These are phyloP conservation scores for Prinsepia uniflora DNA, from an alignment of 306 rosid species.

Conservation along the genomic window DNA sequence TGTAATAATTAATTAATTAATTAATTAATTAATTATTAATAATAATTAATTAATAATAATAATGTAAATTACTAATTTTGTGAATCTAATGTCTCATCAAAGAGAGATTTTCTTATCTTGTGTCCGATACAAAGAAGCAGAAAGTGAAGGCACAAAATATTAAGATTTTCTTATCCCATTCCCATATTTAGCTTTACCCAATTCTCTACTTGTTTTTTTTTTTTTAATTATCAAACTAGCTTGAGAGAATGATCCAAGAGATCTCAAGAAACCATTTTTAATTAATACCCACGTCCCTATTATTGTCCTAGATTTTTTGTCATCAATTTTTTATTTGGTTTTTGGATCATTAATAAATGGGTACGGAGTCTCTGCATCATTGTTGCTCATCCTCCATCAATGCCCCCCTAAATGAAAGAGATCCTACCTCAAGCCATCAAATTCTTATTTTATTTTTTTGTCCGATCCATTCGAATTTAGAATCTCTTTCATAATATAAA, in stretches of 20 bases:
- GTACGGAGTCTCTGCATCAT: not conserved
- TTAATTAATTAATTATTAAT: too few relatives aligned
- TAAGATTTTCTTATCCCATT: constrained; percentile 28
- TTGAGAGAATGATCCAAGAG: constrained; percentile 22
- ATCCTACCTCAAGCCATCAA: too few relatives aligned
- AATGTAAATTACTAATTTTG: too few relatives aligned
- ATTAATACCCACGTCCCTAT: not conserved
- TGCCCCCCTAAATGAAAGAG: not conserved
- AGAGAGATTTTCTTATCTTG: constrained; percentile 22
- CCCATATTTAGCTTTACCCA: constrained; percentile 20
- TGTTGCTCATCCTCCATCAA: not conserved
- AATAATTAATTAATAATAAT: too few relatives aligned
- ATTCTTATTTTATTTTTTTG: too few relatives aligned
- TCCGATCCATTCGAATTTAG: too few relatives aligned
- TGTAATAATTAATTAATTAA: too few relatives aligned
- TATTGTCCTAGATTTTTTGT: constrained; percentile 3
- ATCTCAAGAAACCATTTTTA: constrained; percentile 15
- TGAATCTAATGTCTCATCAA: constrained; percentile 45
- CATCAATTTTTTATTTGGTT: not conserved
- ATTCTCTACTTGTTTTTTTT: constrained; percentile 15
- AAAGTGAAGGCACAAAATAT: constrained; percentile 40
- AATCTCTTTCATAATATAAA: constrained; percentile 12
- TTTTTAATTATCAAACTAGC: not conserved
- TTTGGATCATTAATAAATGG: constrained; percentile 9
- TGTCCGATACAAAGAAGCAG: constrained; percentile 82